Evolutionary conservation across 352 stramenopile genomes (phyloP).

Genomic region (Phytophthora vignae): DNA sequence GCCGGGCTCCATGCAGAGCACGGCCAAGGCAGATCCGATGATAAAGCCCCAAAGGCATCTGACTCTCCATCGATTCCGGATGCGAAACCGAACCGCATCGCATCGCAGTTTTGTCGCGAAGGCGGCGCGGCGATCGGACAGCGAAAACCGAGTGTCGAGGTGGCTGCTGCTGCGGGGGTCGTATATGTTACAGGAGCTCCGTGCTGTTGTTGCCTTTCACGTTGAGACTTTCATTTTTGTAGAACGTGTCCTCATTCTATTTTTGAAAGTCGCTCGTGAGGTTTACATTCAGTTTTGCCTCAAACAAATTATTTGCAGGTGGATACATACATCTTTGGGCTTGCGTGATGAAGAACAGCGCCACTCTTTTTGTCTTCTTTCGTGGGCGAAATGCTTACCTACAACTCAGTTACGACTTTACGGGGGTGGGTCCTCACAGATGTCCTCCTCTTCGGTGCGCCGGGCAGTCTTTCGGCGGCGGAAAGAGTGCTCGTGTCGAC

Average conservation of each 20-base stretch:
- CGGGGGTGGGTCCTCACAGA: not conserved
- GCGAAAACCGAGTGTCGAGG: not conserved
- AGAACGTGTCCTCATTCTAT: no score
- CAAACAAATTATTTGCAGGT: not conserved
- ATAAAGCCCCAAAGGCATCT: conserved; percentile 36
- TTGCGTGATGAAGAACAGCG: not conserved
- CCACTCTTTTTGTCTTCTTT: not conserved
- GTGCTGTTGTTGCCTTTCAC: no score
- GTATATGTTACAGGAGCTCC: not conserved
- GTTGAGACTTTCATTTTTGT: no score
- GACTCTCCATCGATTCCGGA: conserved; percentile 35
- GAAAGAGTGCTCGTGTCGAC: no score
- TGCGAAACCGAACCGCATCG: conserved; percentile 23
- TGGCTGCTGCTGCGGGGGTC: not conserved
- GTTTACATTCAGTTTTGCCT: not conserved
- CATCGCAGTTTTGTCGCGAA: not conserved
- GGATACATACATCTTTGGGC: not conserved
- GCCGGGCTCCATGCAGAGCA: conserved; percentile 22
- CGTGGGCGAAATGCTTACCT: no score
- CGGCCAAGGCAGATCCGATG: conserved; percentile 33
- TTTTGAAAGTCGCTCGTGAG: not conserved
- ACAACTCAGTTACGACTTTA: not conserved
- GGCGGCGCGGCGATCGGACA: not conserved
- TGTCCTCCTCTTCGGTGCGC: not conserved
- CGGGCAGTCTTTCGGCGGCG: no score